Percentiles rank a stretch among this genome's conserved stretches.
These are phyloP conservation scores for Kickxella alabastrina DNA, from an alignment of 192 early-diverging fungal genomes.

Conservation along the genomic window DNA sequence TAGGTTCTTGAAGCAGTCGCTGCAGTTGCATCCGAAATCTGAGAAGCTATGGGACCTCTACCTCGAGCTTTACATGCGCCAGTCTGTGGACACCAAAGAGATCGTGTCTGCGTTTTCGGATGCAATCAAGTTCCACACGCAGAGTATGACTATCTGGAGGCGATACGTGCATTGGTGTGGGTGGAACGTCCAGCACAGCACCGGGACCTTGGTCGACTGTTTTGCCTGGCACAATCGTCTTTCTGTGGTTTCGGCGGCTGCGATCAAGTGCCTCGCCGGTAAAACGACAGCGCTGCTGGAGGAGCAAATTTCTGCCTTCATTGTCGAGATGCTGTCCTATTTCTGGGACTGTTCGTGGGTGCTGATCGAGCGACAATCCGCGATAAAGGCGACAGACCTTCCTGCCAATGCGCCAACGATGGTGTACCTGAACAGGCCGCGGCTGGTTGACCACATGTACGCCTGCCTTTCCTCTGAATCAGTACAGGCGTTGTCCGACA, in stretches of 20 bases:
- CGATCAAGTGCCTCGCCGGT: constrained; percentile 13
- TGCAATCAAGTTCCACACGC: constrained; percentile 28
- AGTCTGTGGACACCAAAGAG: constrained; percentile 11
- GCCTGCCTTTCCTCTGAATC: not conserved
- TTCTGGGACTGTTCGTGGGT: constrained; percentile 32
- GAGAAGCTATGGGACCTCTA: constrained; percentile 44
- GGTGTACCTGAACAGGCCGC: too few species aligned
- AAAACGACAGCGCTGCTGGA: not conserved
- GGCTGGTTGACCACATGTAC: not conserved
- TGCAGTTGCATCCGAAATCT: constrained; percentile 21
- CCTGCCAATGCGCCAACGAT: not conserved
- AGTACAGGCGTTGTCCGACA: too few species aligned
- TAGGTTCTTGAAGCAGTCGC: constrained; percentile 9
- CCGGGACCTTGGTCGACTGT: not conserved
- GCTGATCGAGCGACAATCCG: not conserved
- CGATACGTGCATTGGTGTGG: constrained; percentile 36
- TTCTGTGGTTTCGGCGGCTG: constrained; percentile 12
- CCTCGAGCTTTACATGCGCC: constrained; percentile 34
- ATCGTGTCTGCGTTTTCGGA: constrained; percentile 28
- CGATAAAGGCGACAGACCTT: not conserved
- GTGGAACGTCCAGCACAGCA: constrained; percentile 11
- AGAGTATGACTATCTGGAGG: constrained; percentile 25
- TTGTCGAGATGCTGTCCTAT: constrained; percentile 16
- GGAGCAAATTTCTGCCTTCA: constrained; percentile 15
- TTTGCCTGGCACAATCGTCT: constrained; percentile 18